phyloP scores from a whole-genome alignment of 768 basidiomycete species.

The Clavaria fumosa region DNA sequence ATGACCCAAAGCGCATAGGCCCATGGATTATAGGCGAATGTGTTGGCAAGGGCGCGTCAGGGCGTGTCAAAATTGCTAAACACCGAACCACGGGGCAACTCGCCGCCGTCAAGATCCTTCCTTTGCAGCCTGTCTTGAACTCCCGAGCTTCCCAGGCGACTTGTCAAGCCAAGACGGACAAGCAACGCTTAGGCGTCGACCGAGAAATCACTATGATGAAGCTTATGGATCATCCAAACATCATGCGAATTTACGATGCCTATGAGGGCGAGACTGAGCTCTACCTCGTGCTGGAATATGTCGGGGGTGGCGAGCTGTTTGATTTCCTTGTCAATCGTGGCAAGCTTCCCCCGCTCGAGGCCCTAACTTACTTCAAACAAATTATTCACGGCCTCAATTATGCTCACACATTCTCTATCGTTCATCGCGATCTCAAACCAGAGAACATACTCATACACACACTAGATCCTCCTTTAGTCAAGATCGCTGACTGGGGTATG shows the following conservation, averaged over 20 bases:
- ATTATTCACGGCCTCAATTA: conserved; percentile 93
- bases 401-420: conserved; percentile 94
- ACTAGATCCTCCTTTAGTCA: conserved; percentile 66
- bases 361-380: conserved; percentile 87
- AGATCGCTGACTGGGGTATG: conserved; percentile 99
- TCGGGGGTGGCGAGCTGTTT: conserved; percentile 92
- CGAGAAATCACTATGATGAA: conserved; percentile 99
- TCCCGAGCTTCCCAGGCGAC: conserved; percentile 55
- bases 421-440: conserved; percentile 95
- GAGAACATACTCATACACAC: conserved; percentile 92
- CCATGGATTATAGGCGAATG: conserved; percentile 92
- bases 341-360: conserved; percentile 64
- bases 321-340: conserved; percentile 90
- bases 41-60: conserved; percentile 86
- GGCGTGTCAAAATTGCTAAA: conserved; percentile 86
- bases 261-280: conserved; percentile 87
- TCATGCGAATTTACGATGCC: conserved; percentile 90
- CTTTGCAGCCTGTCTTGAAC: conserved; percentile 60
- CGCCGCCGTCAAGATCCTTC: conserved; percentile 92
- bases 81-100: conserved; percentile 78
- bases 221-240: conserved; percentile 95
- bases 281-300: conserved; percentile 87
- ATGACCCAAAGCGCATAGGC: conserved; percentile 76
- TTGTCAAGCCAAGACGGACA: conserved; percentile 58
- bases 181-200: conserved; percentile 76